These are phyloP conservation scores for Colletotrichum salicis DNA, from an alignment of 2,329 filamentous ascomycete genomes.

Conservation along the genomic window DNA sequence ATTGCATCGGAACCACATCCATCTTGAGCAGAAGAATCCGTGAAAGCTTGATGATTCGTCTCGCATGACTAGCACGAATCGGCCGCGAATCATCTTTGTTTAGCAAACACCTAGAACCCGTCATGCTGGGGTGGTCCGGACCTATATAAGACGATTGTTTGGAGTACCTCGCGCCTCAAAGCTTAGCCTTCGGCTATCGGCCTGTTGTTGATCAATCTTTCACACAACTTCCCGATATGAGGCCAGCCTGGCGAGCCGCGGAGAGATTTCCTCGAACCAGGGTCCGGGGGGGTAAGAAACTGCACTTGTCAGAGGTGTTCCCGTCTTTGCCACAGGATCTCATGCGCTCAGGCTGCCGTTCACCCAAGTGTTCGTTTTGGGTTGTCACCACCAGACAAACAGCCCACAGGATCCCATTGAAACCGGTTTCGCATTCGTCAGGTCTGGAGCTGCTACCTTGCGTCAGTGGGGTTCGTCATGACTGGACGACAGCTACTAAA, in stretches of 20 bases:
- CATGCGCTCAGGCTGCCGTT: constrained; percentile 32
- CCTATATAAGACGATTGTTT: not conserved
- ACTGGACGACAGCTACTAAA: constrained; percentile 27
- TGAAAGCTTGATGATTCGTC: constrained; percentile 12
- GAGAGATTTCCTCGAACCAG: not conserved
- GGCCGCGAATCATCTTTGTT: not conserved
- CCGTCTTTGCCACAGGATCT: constrained; percentile 20
- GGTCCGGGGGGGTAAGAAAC: constrained; percentile 13
- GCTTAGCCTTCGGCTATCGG: constrained; percentile 29
- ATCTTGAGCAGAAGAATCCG: constrained; percentile 12
- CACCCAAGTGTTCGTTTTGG: constrained; percentile 32
- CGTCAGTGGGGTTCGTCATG: constrained; percentile 26
- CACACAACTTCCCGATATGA: not conserved
- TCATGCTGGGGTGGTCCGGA: not conserved
- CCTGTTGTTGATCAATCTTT: constrained; percentile 12
- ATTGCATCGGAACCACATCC: constrained; percentile 10
- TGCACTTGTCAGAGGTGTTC: constrained; percentile 28
- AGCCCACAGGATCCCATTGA: constrained; percentile 24
- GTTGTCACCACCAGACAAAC: constrained; percentile 28
- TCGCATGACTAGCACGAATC: constrained; percentile 31
- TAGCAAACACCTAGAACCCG: constrained; percentile 22
- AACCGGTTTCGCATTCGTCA: constrained; percentile 34
- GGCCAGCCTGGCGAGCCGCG: not conserved
- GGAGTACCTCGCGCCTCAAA: constrained; percentile 15
- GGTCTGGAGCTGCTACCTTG: constrained; percentile 20